Evolutionary conservation across 257 asterid species (phyloP), one percentile per base, ranked within the genome.

Genomic region (Eustoma russellianum): DNA sequence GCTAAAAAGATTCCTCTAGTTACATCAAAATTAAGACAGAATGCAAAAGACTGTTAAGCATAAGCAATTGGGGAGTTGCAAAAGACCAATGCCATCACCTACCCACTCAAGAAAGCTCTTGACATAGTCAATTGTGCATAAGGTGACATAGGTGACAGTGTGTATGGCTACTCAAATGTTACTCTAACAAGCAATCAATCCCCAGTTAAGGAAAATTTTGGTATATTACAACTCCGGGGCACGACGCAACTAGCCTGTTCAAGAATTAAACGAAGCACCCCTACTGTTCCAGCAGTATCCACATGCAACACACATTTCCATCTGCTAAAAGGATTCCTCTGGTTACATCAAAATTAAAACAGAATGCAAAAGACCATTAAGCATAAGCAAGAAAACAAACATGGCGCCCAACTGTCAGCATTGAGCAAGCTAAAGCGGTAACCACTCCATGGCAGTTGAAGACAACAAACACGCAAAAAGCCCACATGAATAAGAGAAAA

Each of bases 91-190:
- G 65, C 89, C 76, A 70, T 92, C 99, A 66, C 97, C 83, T 97
- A 87, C 88, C 94, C 93, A 92, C 78, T 92, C 99, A 48, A 92
- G 95, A 66, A 85, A 88, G 74, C 97, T 85, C n/a, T n/a, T n/a
- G 55, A 66, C 97, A 69, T 79, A 92, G 70, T 88, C 96, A 71
- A 92, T 72, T 6, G 95, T 88, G 77, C 97, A 88, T 48, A 97
- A 88, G 33, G 97, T 69, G 66, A 88, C 94, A 56, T 88, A 78
- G 30, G 97, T 77, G 63, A 92, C 83, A 59, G 82, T 85, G 82
- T 65, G 85, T 65, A 92, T 81, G 60, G 99, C 94, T 77, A 79
- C 41, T 57, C 55, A 82, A 70, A 68, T 79, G 79, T 48, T 66
- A 77, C 99, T 92, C n/a, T n/a, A n/a, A n/a, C n/a, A n/a, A 50